Conservation (phyloP, 192 early-diverging fungal genomes). For the Chytriomyces confervae region DNA sequence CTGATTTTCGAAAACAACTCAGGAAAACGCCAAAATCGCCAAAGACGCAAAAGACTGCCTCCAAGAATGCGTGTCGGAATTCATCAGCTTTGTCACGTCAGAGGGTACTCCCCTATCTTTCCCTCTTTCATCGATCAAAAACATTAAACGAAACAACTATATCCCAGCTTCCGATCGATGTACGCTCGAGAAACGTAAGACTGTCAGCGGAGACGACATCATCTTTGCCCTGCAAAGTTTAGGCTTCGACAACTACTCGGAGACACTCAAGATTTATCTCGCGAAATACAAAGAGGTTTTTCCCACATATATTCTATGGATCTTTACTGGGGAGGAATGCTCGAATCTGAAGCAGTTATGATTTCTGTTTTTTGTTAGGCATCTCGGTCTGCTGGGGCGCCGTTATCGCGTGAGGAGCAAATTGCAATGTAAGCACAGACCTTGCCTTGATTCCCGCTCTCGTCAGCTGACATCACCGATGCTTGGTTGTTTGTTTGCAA, state of each 20-base stretch:
- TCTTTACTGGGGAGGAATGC: too few relatives aligned
- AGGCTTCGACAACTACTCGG: constrained; percentile 97
- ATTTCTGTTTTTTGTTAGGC: too few relatives aligned
- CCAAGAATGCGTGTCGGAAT: constrained; percentile 97
- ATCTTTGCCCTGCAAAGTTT: constrained; percentile 97
- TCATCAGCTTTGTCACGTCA: constrained; percentile 97
- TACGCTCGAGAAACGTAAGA: constrained; percentile 93
- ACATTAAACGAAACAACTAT: neutral
- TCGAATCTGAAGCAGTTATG: too few relatives aligned
- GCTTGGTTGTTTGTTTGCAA: too few relatives aligned
- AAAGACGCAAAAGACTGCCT: constrained; percentile 98
- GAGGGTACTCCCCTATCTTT: constrained; percentile 66
- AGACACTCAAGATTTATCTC: constrained; percentile 87
- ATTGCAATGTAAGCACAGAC: too few relatives aligned
- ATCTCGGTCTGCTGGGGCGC: too few relatives aligned
- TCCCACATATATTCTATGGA: too few relatives aligned
- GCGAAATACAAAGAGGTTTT: constrained; percentile 84
- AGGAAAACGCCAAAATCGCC: constrained; percentile 95
- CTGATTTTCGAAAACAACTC: neutral
- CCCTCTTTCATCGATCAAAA: constrained; percentile 7
- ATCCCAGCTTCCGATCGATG: constrained; percentile 88
- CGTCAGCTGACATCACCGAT: too few relatives aligned
- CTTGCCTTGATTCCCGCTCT: too few relatives aligned
- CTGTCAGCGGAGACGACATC: constrained; percentile 98
- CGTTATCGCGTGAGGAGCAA: too few relatives aligned